Evolutionary conservation across 257 asterid species (phyloP), one percentile per base, ranked within the genome.

Genomic region (Prunella vulgaris): DNA sequence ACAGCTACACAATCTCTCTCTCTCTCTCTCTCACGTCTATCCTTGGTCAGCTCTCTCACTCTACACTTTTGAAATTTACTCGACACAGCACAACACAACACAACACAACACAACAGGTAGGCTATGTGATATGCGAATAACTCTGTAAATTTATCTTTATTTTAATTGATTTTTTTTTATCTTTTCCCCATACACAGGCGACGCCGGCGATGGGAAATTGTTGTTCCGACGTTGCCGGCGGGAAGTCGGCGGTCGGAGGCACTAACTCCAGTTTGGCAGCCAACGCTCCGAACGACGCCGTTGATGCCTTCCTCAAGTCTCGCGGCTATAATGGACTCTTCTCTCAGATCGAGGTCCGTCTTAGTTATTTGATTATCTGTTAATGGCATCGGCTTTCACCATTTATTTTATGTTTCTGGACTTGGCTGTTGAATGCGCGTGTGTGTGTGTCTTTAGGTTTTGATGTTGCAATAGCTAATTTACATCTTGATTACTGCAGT

Each of bases 331-430:
- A 75, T 52, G 93, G 96, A 46, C 89, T 92, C 69, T 92, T 77
- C 83, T 89, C 95, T 68, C 96, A 89, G 93, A 91, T 94, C 95
- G 97, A 94, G 98, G 99, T 92, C 65, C 71, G 71, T 76, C 38
- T 30, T 37, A 40, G 10, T 32, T 60, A 5, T 49, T 3, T 69
- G 8, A 22, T 0, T 56, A 21, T 74, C 70, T 65, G 9, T 38
- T 27, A 42, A 40, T 71, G 40, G 17, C 57, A 69, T 10, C 20
- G 7, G 69, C 35, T 67, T 14, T 60, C 57, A 14, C 59, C 71
- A 27, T 77, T 70, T 62, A 46, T 64, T 60, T 20, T 22, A 42
- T 62, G 21, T 64, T 69, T 24, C 20, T 30, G 25, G 74, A 73
- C 62, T 54, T 76, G 9, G 66, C 49, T 49, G 60, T 58, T 35